Percentiles rank a stretch among this genome's conserved stretches.
phyloP scores from a whole-genome alignment of 768 basidiomycete species.

The Phanerochaete sordida region DNA sequence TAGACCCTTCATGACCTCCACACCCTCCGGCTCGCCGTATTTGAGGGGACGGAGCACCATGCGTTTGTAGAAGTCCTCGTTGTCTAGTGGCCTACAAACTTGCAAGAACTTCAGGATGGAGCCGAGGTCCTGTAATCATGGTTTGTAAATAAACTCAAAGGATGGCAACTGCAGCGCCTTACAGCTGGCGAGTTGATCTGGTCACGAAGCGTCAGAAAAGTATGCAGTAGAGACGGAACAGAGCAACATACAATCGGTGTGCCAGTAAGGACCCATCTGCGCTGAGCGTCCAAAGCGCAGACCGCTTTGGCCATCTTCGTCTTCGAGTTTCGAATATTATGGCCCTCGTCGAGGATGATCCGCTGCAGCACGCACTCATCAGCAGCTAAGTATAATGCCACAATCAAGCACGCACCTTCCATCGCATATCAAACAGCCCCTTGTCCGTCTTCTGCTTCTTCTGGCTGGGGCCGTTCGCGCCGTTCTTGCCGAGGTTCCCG shows the following conservation, averaged over 20 bases:
- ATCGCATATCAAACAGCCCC: slow-evolving; percentile 64
- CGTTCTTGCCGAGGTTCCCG: slow-evolving; percentile 21
- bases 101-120: slow-evolving; percentile 80
- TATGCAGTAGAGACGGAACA: background rate
- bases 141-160: background rate
- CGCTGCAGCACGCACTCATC: slow-evolving; percentile 38
- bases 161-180: background rate
- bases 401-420: slow-evolving; percentile 58
- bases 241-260: slow-evolving; percentile 85
- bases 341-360: slow-evolving; percentile 86
- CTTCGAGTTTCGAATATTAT: slow-evolving; percentile 80
- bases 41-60: slow-evolving; percentile 77
- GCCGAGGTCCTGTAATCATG: slow-evolving; percentile 68
- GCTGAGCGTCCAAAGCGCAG: slow-evolving; percentile 58
- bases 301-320: slow-evolving; percentile 81
- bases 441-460: slow-evolving; percentile 62
- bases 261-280: slow-evolving; percentile 78
- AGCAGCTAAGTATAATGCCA: background rate
- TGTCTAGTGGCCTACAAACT: slow-evolving; percentile 83
- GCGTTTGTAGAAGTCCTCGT: slow-evolving; percentile 78
- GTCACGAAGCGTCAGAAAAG: background rate
- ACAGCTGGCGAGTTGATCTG: slow-evolving; percentile 84
- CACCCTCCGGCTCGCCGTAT: slow-evolving; percentile 61
- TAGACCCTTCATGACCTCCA: slow-evolving; percentile 64
- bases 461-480: slow-evolving; percentile 35